A percentile compares a stretch with the other conserved stretches of the same genome.
phyloP scores from a whole-genome alignment of 2,329 filamentous ascomycete genomes.

The Pseudopyricularia javanii region DNA sequence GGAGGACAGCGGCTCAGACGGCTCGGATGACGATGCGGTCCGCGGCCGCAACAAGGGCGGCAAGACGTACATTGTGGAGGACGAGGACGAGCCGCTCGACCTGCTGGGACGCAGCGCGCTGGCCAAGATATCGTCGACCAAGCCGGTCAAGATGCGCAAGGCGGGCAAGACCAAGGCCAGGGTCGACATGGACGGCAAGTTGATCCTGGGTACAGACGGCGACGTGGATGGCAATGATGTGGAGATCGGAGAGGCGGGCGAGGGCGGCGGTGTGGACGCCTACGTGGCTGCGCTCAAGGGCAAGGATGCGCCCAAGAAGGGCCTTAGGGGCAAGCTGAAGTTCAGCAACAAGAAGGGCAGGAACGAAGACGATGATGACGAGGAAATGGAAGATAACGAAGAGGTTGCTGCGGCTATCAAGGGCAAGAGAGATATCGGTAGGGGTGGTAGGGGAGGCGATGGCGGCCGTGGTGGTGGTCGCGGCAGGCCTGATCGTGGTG shows the following conservation, averaged over 20 bases:
- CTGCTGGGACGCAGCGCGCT: slow-evolving; percentile 80
- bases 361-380: slow-evolving; percentile 32
- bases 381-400: slow-evolving; percentile 27
- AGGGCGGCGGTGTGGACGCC: slow-evolving; percentile 47
- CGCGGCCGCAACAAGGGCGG: slow-evolving; percentile 41
- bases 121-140: slow-evolving; percentile 86
- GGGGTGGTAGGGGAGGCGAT: slow-evolving; percentile 18
- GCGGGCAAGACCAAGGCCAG: slow-evolving; percentile 52
- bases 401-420: slow-evolving; percentile 32
- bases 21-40: slow-evolving; percentile 35
- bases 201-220: slow-evolving; percentile 54
- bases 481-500: slow-evolving; percentile 14
- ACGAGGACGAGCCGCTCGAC: slow-evolving; percentile 89
- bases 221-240: slow-evolving; percentile 44
- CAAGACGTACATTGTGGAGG: slow-evolving; percentile 81
- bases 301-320: slow-evolving; percentile 51
- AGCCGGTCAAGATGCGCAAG: slow-evolving; percentile 55
- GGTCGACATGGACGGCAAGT: slow-evolving; percentile 66
- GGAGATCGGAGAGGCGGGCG: slow-evolving; percentile 39
- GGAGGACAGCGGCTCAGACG: slow-evolving; percentile 50
- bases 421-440: slow-evolving; percentile 22
- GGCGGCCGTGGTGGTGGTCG: slow-evolving; percentile 15
- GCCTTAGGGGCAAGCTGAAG: slow-evolving; percentile 56
- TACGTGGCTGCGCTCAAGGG: slow-evolving; percentile 60
- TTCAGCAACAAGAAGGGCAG: slow-evolving; percentile 51